Percentiles rank a stretch among this genome's conserved stretches.
Evolutionary conservation across 495 filamentous ascomycete species (phyloP).

Genomic region (Aspergillus bertholletiae): DNA sequence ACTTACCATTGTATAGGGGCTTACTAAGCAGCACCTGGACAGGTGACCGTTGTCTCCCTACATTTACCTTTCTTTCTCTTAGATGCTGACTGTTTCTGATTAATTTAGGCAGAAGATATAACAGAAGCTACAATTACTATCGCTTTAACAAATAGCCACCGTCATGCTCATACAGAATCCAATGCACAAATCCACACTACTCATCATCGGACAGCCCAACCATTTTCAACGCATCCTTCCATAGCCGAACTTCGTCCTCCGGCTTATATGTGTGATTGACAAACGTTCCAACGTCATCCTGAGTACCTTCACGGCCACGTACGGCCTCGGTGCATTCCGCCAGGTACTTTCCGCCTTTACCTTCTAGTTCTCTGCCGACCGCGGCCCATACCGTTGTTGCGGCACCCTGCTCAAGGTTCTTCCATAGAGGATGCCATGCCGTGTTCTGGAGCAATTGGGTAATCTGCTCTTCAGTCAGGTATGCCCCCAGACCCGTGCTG

Average conservation of each 20-base stretch:
- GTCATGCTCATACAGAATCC: too few relatives aligned
- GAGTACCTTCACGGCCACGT: constrained; percentile 10
- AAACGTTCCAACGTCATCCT: constrained; percentile 21
- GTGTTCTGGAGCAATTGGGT: constrained; percentile 13
- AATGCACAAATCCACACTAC: not conserved
- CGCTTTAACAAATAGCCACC: too few relatives aligned
- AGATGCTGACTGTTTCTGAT: too few relatives aligned
- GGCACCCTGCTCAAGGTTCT: constrained; percentile 28
- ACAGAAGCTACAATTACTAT: too few relatives aligned
- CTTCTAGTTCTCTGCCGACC: constrained; percentile 31
- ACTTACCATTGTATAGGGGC: too few relatives aligned
- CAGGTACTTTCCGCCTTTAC: constrained; percentile 41
- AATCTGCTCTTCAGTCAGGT: constrained; percentile 11
- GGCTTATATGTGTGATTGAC: constrained; percentile 32
- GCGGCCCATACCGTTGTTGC: constrained; percentile 44
- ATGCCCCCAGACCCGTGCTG: constrained; percentile 13
- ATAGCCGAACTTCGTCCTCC: constrained; percentile 37
- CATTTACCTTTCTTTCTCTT: too few relatives aligned
- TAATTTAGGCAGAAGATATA: too few relatives aligned
- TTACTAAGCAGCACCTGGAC: too few relatives aligned
- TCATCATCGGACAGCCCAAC: constrained; percentile 23
- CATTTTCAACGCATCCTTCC: constrained; percentile 42
- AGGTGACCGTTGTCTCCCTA: too few relatives aligned
- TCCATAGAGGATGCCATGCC: constrained; percentile 22
- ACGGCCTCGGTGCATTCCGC: constrained; percentile 26